Percentiles rank a stretch among this genome's conserved stretches.
Conservation (phyloP, 306 rosid species). For the barrel medic (Medicago truncatula) region DNA sequence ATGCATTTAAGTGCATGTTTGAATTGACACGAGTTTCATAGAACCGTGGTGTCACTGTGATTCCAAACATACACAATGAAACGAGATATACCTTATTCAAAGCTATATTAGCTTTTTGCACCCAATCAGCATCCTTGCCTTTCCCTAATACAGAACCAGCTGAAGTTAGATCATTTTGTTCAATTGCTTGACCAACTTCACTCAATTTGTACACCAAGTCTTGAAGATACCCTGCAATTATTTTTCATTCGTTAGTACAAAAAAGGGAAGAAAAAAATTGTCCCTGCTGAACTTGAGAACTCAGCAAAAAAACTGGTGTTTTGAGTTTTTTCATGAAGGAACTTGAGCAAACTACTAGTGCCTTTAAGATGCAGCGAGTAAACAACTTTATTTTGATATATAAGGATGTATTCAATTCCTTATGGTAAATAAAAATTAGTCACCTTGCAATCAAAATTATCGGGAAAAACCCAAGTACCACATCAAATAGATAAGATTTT, state of each 20-base stretch:
- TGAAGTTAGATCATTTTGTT: slow-evolving; percentile 63
- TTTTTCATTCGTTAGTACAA: slow-evolving; percentile 7
- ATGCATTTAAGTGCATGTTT: background rate
- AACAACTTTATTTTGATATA: background rate
- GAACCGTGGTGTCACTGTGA: background rate
- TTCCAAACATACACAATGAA: background rate
- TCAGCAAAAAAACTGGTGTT: background rate
- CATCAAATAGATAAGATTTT: no score
- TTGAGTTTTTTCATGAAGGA: background rate
- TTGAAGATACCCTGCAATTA: slow-evolving; percentile 77
- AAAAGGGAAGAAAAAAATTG: background rate
- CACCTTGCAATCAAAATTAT: background rate
- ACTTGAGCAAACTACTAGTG: background rate
- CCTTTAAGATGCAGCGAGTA: background rate
- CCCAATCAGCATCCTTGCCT: slow-evolving; percentile 75
- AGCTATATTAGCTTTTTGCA: slow-evolving; percentile 79
- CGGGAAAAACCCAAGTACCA: no score
- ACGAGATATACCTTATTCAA: slow-evolving; percentile 66
- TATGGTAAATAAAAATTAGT: background rate
- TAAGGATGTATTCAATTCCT: background rate
- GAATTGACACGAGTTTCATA: background rate
- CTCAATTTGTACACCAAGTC: slow-evolving; percentile 83
- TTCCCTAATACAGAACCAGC: slow-evolving; percentile 88
- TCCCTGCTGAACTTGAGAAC: slow-evolving; percentile 15
- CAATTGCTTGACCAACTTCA: slow-evolving; percentile 91